phyloP scores from a whole-genome alignment of 2,329 filamentous ascomycete genomes.

The Colletotrichum australisinense region DNA sequence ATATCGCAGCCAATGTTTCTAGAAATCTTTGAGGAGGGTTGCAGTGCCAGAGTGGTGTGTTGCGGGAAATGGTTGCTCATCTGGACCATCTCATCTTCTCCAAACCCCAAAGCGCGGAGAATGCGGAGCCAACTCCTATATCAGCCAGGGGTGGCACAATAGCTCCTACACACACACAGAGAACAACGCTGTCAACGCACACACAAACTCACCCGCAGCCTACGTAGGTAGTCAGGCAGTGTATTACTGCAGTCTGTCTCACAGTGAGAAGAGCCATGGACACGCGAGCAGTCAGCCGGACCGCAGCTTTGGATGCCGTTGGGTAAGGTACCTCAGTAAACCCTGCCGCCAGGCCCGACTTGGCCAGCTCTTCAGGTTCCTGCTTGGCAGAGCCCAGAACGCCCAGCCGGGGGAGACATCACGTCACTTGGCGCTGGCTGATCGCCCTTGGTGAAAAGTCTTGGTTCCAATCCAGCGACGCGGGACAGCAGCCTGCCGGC shows the following conservation, averaged over 20 bases:
- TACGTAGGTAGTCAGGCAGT: too few species aligned
- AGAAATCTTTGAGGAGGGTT: not conserved
- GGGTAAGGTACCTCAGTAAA: not conserved
- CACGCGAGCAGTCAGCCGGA: not conserved
- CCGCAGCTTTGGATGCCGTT: constrained; percentile 6
- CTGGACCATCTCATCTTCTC: constrained; percentile 10
- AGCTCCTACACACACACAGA: not conserved
- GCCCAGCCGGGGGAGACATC: not conserved
- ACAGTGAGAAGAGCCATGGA: not conserved
- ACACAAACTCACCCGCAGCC: not conserved
- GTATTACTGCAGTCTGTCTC: not conserved
- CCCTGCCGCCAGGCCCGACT: constrained; percentile 21
- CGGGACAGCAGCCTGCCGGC: constrained; percentile 9
- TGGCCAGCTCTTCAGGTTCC: constrained; percentile 17
- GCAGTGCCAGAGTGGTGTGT: not conserved
- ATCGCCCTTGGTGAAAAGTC: constrained; percentile 7
- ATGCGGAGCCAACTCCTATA: constrained; percentile 8
- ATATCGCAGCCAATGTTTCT: constrained; percentile 4
- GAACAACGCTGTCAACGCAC: not conserved
- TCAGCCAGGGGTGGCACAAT: not conserved
- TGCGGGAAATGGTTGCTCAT: constrained; percentile 16
- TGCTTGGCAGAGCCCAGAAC: constrained; percentile 1
- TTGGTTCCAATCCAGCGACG: constrained; percentile 17
- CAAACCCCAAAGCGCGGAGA: constrained; percentile 29
- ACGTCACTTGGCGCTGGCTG: constrained; percentile 24